Base-by-base conservation (phyloP, 805 yeast species). In the Candida loeiensis region DNA sequence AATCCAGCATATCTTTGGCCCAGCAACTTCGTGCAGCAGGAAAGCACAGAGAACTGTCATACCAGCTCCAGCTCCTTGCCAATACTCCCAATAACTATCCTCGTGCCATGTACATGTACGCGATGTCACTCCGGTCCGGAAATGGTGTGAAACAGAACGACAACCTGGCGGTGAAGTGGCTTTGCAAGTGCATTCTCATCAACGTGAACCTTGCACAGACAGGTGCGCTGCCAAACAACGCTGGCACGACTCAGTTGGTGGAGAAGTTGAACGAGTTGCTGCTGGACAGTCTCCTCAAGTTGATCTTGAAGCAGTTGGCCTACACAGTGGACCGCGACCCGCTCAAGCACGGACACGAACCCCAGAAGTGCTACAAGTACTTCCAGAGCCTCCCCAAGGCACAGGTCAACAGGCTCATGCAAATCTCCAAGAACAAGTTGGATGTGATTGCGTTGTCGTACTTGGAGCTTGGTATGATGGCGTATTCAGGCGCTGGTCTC, bases 61-160 rank as follows among this genome's bases (percentile, higher is more conserved):
- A 80, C 49, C 85, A 80, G 48, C 63, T 85, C 40, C 80, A 77
- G 46, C 66, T 73, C 21, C 84, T 86, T 1, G 83, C 90, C 4
- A 68, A 69, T 40, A 59, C 66, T n/a, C 85, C 86, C 6, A 70
- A 74, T 46, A 69, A 66, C 45, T 76, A 80, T 32, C 63, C 69
- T 1, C 53, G 50, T 36, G 95, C 89, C 1, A 82, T 78, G 82
- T 68, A 79, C 34, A 55, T 82, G 21, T 85, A 83, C 51, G 86
- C 87, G 0, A 56, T 82, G 47, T 82, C 89, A 0, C 59, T 85
- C 17, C 63, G 83, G 36, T 64, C 73, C 41, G 93, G 91, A 0
- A 80, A 79, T 56, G 93, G 93, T 0, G 77, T 81, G 8, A 66
- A 75, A 14, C 71, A 68, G 39, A 81, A 81, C 51, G 73, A 74